Conservation (phyloP, 2,329 filamentous ascomycete species). For the Hypoxylon sp. region DNA sequence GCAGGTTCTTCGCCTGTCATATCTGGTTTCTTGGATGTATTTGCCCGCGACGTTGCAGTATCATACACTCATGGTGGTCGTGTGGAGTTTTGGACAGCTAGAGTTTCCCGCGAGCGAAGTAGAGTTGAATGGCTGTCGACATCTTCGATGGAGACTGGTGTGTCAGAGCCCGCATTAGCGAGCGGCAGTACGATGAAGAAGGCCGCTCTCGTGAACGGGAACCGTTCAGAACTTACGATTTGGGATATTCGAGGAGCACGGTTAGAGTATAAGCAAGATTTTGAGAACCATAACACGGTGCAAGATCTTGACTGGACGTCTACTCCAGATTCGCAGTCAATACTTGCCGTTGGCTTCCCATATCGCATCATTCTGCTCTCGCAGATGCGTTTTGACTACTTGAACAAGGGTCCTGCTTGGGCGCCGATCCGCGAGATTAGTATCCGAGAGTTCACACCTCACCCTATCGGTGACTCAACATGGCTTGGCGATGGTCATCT, state of each 20-base stretch:
- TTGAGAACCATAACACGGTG: conserved; percentile 78
- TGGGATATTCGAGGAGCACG: conserved; percentile 89
- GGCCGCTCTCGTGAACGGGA: conserved; percentile 82
- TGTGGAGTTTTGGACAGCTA: conserved; percentile 87
- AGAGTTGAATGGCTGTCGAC: conserved; percentile 85
- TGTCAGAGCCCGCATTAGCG: conserved; percentile 78
- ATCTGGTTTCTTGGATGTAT: conserved; percentile 85
- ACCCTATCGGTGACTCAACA: conserved; percentile 91
- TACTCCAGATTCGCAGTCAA: conserved; percentile 88
- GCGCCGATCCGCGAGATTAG: conserved; percentile 84
- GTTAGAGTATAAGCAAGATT: conserved; percentile 83
- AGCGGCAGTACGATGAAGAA: conserved; percentile 90
- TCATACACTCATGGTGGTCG: conserved; percentile 82
- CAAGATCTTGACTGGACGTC: conserved; percentile 94
- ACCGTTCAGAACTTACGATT: conserved; percentile 82
- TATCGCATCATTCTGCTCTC: conserved; percentile 84
- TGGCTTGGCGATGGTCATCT: conserved; percentile 90
- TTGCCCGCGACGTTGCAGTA: conserved; percentile 86
- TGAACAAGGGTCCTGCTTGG: conserved; percentile 91
- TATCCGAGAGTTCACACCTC: conserved; percentile 84
- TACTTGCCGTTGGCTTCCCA: conserved; percentile 92
- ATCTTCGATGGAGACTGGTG: conserved; percentile 82
- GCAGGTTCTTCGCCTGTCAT: conserved; percentile 78
- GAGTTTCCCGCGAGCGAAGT: conserved; percentile 70
- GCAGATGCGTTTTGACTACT: conserved; percentile 91